These are phyloP conservation scores for Podospora conica DNA, from an alignment of 495 filamentous ascomycete genomes.

Conservation along the genomic window DNA sequence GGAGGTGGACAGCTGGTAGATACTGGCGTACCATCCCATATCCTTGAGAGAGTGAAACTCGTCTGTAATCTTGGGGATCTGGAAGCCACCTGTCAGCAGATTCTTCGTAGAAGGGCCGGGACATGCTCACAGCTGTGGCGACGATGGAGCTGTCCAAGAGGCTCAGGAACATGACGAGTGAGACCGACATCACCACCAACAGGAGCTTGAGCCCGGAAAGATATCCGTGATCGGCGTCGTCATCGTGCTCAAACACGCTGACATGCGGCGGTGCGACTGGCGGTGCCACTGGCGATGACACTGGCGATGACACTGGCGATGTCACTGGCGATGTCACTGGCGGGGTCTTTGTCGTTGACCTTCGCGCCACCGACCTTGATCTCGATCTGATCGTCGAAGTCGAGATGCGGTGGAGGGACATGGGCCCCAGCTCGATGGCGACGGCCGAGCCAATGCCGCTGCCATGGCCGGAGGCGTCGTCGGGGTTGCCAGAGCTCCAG, in stretches of 20 bases:
- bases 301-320: no score
- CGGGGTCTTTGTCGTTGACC: neutral
- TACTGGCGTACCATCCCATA: conserved; percentile 47
- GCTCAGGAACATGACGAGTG: conserved; percentile 41
- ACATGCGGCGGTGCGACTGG: neutral
- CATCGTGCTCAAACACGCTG: neutral
- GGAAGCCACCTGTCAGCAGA: neutral
- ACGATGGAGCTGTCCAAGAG: conserved; percentile 48
- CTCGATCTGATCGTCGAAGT: neutral
- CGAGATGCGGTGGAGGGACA: neutral
- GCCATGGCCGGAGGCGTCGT: neutral
- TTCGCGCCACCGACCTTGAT: neutral
- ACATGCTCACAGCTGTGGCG: conserved; percentile 35
- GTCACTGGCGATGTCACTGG: neutral
- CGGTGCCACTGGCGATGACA: neutral
- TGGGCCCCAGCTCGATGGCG: neutral
- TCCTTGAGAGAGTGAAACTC: conserved; percentile 43
- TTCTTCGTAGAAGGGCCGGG: neutral
- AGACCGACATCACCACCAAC: conserved; percentile 17
- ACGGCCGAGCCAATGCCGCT: neutral
- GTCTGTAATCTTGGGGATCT: conserved; percentile 43
- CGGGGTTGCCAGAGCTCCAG: neutral
- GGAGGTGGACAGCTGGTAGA: conserved; percentile 48
- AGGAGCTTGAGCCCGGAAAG: conserved; percentile 13
- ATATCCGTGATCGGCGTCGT: neutral